Base-by-base conservation (phyloP, 805 yeast species). In the Ogataea angusta region DNA sequence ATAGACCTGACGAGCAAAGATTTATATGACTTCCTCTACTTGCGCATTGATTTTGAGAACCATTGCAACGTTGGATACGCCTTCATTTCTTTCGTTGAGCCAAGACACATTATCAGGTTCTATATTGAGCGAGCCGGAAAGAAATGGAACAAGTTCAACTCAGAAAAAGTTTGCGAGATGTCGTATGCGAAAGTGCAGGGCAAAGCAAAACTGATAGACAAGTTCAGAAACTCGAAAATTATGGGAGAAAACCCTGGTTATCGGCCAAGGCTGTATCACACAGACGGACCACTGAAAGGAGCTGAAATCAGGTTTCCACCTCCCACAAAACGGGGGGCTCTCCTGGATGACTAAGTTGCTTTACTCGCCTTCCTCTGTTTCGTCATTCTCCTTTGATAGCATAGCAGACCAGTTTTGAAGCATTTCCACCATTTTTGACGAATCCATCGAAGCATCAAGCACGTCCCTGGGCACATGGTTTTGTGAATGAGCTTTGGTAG, bases 381-480 rank as follows among this genome's bases (percentile, higher is more conserved):
- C 40, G 10, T 40, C 38, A 57, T 23, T 44, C 41, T 36, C 51
- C 47, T 35, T 51, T 40, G 46, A 42, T 46, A 57, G 41, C 37
- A 58, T 28, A 26, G 41, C 56, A 6, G 52, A 54, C 88, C 88
- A 83, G 42, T 78, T 70, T 43, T 69, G 69, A 0, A 85, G 78
- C 47, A 85, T 63, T 36, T 83, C 89, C 10, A 76, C 80, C 74
- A 88, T 82, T 0, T 83, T 75, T 15, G 72, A 69, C 0, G 90
- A 74, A 50, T 84, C 80, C 51, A 78, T 54, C 24, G 85, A 72
- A 2, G 96, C 96, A 57, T 88, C 93, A 4, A 93, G 84, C 15
- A 93, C 78, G 54, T 93, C 99, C 38, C 75, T 71, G 0, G 99
- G 99, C 2, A 93, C 96, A 54, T 86, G 90, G 59, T 82, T 87